These are phyloP conservation scores for Arxiozyma heterogenica DNA, from an alignment of 1,139 yeast species.

Conservation along the genomic window DNA sequence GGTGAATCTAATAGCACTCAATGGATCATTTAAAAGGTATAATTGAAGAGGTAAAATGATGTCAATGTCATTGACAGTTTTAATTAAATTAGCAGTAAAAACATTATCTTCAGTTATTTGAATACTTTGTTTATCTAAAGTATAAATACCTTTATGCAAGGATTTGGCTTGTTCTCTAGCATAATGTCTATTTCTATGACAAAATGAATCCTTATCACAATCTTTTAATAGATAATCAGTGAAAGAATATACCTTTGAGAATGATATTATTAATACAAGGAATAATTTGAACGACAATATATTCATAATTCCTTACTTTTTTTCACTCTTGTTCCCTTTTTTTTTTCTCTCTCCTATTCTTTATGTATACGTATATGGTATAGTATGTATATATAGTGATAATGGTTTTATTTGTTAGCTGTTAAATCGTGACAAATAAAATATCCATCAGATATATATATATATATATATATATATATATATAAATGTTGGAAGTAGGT, in stretches of 20 bases:
- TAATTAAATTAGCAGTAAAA: constrained; percentile 20
- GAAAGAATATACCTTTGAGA: constrained; percentile 12
- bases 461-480: too few relatives aligned
- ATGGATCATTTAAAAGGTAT: constrained; percentile 36
- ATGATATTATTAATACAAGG: background rate
- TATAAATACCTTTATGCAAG: background rate
- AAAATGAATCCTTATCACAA: constrained; percentile 79
- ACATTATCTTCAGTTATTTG: constrained; percentile 6
- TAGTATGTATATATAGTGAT: too few relatives aligned
- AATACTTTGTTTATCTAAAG: background rate
- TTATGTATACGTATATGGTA: too few relatives aligned
- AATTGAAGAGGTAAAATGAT: constrained; percentile 44
- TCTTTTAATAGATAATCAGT: constrained; percentile 51
- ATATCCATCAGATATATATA: too few relatives aligned
- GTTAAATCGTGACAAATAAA: background rate
- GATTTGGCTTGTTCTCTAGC: constrained; percentile 33
- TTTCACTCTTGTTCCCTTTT: too few relatives aligned
- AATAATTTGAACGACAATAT: background rate
- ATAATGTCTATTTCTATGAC: constrained; percentile 68
- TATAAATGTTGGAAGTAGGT: too few relatives aligned
- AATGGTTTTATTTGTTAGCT: background rate
- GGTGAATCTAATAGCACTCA: constrained; percentile 45
- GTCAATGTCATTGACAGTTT: constrained; percentile 15
- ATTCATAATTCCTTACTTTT: background rate
- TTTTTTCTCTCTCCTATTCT: background rate